phyloP scores from a whole-genome alignment of 2,329 filamentous ascomycete species.

The Microdochium paspali region DNA sequence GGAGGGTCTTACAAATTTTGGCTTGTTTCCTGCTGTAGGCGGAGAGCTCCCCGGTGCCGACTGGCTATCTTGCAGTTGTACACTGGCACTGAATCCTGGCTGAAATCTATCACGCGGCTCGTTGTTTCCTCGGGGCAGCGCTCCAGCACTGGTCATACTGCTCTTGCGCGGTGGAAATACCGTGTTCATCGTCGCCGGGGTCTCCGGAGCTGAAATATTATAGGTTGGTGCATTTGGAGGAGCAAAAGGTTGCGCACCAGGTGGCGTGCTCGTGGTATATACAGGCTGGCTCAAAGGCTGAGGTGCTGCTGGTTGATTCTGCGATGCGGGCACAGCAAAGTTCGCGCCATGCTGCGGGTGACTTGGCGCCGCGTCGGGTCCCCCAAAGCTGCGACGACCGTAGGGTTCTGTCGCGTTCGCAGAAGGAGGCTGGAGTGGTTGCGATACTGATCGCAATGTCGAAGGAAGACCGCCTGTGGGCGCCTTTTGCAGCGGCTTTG shows the following conservation, averaged over 20 bases:
- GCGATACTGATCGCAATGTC: neutral
- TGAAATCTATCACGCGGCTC: constrained; percentile 15
- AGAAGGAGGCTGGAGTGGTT: constrained; percentile 2
- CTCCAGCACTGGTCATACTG: constrained; percentile 41
- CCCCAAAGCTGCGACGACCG: constrained; percentile 9
- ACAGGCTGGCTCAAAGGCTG: neutral
- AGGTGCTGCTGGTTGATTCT: neutral
- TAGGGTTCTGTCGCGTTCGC: constrained; percentile 8
- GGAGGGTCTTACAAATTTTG: constrained; percentile 59
- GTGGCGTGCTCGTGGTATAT: neutral
- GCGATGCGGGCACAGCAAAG: neutral
- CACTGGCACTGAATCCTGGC: constrained; percentile 14
- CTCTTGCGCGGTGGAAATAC: constrained; percentile 51
- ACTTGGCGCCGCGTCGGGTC: neutral
- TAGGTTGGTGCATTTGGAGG: neutral
- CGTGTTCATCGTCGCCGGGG: neutral
- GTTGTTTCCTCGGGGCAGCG: constrained; percentile 13
- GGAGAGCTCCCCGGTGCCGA: constrained; percentile 18
- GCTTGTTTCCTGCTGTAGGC: constrained; percentile 31
- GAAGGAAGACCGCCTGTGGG: neutral
- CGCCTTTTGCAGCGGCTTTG: constrained; percentile 21
- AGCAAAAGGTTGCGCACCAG: neutral
- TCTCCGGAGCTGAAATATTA: neutral
- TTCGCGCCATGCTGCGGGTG: neutral
- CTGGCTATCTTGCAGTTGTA: constrained; percentile 27